These are phyloP conservation scores for Vitis rupestris DNA, from an alignment of 164 flowering plant species.

Conservation along the genomic window DNA sequence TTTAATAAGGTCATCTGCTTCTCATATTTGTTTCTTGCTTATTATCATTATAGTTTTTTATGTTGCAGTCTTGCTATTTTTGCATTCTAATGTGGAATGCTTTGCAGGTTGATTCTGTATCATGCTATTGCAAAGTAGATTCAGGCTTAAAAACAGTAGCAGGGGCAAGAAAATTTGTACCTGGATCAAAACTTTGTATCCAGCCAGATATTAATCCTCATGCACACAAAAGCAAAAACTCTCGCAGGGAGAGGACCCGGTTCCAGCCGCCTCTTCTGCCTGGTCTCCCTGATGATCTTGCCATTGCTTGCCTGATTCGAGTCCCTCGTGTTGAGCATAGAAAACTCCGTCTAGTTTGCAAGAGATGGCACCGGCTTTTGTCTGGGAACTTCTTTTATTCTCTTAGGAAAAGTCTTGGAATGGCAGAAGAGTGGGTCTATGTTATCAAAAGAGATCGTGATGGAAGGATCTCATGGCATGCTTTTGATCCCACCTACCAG, in stretches of 20 bases:
- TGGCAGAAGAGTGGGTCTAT: conserved; percentile 98
- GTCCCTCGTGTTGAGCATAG: conserved; percentile 92
- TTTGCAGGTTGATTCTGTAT: conserved; percentile 83
- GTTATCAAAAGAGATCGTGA: conserved; percentile 93
- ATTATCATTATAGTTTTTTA: not conserved
- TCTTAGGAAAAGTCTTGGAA: conserved; percentile 71
- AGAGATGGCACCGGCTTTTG: conserved; percentile 85
- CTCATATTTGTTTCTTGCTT: not conserved
- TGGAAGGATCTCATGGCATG: conserved; percentile 91
- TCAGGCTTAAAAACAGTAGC: conserved; percentile 83
- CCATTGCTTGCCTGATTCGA: conserved; percentile 86
- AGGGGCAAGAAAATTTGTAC: conserved; percentile 84
- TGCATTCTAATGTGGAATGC: conserved; percentile 9
- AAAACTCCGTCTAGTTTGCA: conserved; percentile 89
- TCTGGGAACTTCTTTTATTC: conserved; percentile 86
- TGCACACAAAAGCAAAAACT: conserved; percentile 66
- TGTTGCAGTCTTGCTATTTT: not conserved
- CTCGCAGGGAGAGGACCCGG: conserved; percentile 69
- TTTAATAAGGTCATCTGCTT: not conserved
- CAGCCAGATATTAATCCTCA: conserved; percentile 85
- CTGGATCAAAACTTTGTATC: conserved; percentile 80
- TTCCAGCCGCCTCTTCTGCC: conserved; percentile 85
- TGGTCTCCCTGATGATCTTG: conserved; percentile 97
- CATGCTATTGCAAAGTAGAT: conserved; percentile 89
- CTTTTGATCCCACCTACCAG: conserved; percentile 85